A percentile compares a stretch with the other conserved stretches of the same genome.
Conservation (phyloP, 352 stramenopile species). For the Phytopythium oedochilum region DNA sequence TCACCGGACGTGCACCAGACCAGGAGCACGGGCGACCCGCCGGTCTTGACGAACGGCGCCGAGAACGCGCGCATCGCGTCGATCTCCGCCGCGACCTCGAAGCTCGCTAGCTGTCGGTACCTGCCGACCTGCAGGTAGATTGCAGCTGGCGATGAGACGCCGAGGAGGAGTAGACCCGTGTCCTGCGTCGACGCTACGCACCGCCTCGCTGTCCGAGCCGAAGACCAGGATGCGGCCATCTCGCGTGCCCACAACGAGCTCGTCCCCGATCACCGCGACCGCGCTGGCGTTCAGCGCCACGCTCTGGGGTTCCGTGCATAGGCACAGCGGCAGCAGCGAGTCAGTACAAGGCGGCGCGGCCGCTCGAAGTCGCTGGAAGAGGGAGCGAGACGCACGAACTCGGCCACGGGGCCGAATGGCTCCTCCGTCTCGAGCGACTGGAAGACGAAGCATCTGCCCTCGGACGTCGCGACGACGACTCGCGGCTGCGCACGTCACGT, state of each 20-base stretch:
- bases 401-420: conserved; percentile 43
- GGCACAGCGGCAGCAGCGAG: too few relatives aligned
- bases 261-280: conserved; percentile 37
- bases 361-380: too few relatives aligned
- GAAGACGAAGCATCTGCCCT: conserved; percentile 65
- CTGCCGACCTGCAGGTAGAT: conserved; percentile 28
- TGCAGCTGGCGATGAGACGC: too few relatives aligned
- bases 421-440: conserved; percentile 42
- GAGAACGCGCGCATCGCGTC: conserved; percentile 42
- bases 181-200: conserved; percentile 5
- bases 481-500: conserved; percentile 22
- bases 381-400: conserved; percentile 54
- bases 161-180: background rate
- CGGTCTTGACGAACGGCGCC: conserved; percentile 3
- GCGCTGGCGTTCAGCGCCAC: conserved; percentile 70
- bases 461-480: conserved; percentile 71
- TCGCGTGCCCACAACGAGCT: conserved; percentile 60
- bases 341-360: background rate
- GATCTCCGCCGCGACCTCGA: conserved; percentile 56
- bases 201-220: conserved; percentile 19
- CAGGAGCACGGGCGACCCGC: conserved; percentile 25
- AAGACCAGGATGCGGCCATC: conserved; percentile 63
- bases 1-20: conserved; percentile 49
- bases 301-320: conserved; percentile 20
- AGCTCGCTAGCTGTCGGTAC: conserved; percentile 43